These are phyloP conservation scores for Teunomyces kruisii DNA, from an alignment of 805 yeast species.

Conservation along the genomic window DNA sequence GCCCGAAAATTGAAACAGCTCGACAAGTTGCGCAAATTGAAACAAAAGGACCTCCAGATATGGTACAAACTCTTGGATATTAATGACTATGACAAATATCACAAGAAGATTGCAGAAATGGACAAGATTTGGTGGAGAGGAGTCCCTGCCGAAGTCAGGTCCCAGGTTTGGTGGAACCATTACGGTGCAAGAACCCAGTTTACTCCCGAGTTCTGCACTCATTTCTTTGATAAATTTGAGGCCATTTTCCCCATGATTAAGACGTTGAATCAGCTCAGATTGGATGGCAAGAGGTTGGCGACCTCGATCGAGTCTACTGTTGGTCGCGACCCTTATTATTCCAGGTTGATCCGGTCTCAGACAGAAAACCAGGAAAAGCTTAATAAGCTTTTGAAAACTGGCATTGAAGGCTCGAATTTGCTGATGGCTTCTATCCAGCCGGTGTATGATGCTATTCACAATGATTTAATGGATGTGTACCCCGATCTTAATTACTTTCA, in stretches of 20 bases:
- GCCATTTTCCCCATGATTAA: constrained; percentile 1
- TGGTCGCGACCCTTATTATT: neutral
- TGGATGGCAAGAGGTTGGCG: constrained; percentile 3
- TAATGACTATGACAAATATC: constrained; percentile 7
- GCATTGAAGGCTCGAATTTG: neutral
- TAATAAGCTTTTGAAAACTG: constrained; percentile 1
- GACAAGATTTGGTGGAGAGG: constrained; percentile 25
- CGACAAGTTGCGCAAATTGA: constrained; percentile 30
- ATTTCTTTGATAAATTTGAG: constrained; percentile 3
- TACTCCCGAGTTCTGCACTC: constrained; percentile 4
- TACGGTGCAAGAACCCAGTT: constrained; percentile 5
- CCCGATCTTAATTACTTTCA: constrained; percentile 23
- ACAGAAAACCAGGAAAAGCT: constrained; percentile 2
- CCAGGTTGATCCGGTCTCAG: neutral
- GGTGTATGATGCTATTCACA: constrained; percentile 10
- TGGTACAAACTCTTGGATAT: constrained; percentile 19
- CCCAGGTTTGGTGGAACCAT: constrained; percentile 48
- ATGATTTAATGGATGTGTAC: constrained; percentile 17
- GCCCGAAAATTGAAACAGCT: constrained; percentile 28
- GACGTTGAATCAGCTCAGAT: neutral
- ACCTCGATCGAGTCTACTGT: neutral
- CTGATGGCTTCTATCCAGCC: constrained; percentile 8
- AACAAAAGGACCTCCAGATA: constrained; percentile 30
- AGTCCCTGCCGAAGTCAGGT: constrained; percentile 28
- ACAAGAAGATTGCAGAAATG: constrained; percentile 8